Percentiles rank a stretch among this genome's conserved stretches.
Evolutionary conservation across 2,329 filamentous ascomycete species (phyloP).

Genomic region (Aspergillus intermedius): DNA sequence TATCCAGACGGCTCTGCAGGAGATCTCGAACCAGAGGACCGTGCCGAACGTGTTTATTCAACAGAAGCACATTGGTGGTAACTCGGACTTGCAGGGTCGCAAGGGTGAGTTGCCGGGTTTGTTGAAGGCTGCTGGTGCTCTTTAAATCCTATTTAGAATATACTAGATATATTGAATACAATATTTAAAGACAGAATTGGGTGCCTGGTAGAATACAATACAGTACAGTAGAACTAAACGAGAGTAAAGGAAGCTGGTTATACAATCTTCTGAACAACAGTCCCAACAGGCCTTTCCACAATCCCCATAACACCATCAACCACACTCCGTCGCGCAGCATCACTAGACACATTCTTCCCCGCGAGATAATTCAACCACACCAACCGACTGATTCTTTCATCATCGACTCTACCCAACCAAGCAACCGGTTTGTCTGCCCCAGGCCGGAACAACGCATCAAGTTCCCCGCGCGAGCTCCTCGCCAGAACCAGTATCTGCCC

Average conservation of each 20-base stretch:
- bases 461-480: constrained; percentile 57
- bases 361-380: constrained; percentile 88
- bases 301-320: constrained; percentile 83
- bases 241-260: constrained; percentile 7
- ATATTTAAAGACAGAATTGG: neutral
- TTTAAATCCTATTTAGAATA: constrained; percentile 35
- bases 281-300: constrained; percentile 80
- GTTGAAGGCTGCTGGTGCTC: constrained; percentile 57
- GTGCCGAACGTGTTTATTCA: constrained; percentile 95
- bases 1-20: constrained; percentile 74
- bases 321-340: constrained; percentile 71
- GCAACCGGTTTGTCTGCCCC: constrained; percentile 43
- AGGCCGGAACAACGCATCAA: constrained; percentile 61
- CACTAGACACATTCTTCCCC: constrained; percentile 79
- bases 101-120: constrained; percentile 58
- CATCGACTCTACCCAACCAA: constrained; percentile 63
- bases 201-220: constrained; percentile 6
- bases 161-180: constrained; percentile 1
- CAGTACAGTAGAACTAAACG: neutral
- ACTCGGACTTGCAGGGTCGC: constrained; percentile 74
- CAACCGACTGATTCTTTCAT: constrained; percentile 72
- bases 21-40: constrained; percentile 75
- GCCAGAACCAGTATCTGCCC: constrained; percentile 68
- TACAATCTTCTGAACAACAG: constrained; percentile 69
- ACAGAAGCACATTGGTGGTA: constrained; percentile 89